These are phyloP conservation scores for Moringa oleifera DNA, from an alignment of 345 rosid genomes.

Conservation along the genomic window DNA sequence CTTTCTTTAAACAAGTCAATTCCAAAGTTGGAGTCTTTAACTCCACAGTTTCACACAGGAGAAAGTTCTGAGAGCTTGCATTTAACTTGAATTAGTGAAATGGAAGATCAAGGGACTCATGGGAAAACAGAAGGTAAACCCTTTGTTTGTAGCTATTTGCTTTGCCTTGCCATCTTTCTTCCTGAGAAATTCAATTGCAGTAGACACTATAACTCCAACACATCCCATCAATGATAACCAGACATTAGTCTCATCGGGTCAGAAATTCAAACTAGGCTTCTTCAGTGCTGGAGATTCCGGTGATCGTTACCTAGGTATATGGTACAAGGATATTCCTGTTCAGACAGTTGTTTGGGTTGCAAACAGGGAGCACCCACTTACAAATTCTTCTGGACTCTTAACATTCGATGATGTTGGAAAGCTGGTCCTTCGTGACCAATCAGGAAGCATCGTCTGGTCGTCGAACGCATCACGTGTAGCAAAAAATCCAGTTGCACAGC, in stretches of 20 bases:
- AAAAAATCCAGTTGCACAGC: slow-evolving; percentile 11
- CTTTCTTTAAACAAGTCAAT: background rate
- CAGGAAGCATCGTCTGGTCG: slow-evolving; percentile 21
- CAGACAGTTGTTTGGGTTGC: slow-evolving; percentile 36
- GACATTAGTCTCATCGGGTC: slow-evolving; percentile 29
- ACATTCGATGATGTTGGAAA: slow-evolving; percentile 17
- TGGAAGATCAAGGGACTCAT: background rate
- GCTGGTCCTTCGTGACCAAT: slow-evolving; percentile 20
- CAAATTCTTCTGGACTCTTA: slow-evolving; percentile 18
- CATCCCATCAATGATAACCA: slow-evolving; percentile 24
- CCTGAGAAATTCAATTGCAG: background rate
- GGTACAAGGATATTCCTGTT: slow-evolving; percentile 19
- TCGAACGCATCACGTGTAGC: slow-evolving; percentile 7
- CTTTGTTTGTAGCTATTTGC: background rate
- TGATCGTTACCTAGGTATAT: slow-evolving; percentile 23
- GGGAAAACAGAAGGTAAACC: background rate
- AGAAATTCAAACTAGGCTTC: slow-evolving; percentile 39
- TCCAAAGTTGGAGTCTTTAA: background rate
- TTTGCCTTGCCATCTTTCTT: background rate
- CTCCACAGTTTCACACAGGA: background rate
- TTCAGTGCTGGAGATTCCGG: slow-evolving; percentile 36
- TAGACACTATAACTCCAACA: slow-evolving; percentile 21
- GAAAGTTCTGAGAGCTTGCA: background rate
- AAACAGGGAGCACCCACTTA: slow-evolving; percentile 31
- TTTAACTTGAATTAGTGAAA: background rate